These are phyloP conservation scores for Syncephalastrum contaminatum DNA, from an alignment of 371 early-diverging fungal genomes.

Conservation along the genomic window DNA sequence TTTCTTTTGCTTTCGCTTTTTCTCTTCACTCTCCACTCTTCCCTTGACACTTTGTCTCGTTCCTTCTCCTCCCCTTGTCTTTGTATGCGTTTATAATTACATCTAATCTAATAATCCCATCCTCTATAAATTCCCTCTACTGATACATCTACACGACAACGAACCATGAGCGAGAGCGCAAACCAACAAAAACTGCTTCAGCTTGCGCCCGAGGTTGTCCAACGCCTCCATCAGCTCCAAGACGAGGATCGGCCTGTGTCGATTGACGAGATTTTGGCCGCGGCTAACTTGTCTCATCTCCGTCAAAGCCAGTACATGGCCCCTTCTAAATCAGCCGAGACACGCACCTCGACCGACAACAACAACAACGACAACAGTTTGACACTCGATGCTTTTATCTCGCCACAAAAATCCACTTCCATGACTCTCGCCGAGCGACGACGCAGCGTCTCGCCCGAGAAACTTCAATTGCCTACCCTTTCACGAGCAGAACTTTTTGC, in stretches of 20 bases:
- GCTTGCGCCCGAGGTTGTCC: conserved; percentile 32
- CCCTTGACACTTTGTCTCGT: background rate
- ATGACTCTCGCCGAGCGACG: conserved; percentile 18
- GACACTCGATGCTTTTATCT: conserved; percentile 9
- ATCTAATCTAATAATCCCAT: background rate
- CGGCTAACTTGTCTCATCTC: conserved; percentile 33
- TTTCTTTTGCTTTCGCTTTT: conserved; percentile 1
- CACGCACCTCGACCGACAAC: conserved; percentile 15
- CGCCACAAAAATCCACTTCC: conserved; percentile 18
- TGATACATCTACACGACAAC: background rate
- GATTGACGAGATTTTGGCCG: conserved; percentile 30
- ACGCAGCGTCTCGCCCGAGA: conserved; percentile 13
- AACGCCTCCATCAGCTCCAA: conserved; percentile 27
- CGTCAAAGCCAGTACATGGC: conserved; percentile 10
- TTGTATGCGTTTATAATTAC: background rate
- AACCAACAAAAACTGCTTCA: conserved; percentile 2
- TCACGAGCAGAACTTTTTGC: no score
- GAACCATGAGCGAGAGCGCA: background rate
- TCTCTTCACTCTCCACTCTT: conserved; percentile 1
- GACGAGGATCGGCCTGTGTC: conserved; percentile 26
- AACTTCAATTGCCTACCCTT: conserved; percentile 9
- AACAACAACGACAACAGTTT: conserved; percentile 8
- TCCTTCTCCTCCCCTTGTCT: background rate
- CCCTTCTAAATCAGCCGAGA: conserved; percentile 20
- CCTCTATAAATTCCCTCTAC: background rate